Conservation (phyloP, 2,329 filamentous ascomycete genomes). For the Fusarium lateritium region DNA sequence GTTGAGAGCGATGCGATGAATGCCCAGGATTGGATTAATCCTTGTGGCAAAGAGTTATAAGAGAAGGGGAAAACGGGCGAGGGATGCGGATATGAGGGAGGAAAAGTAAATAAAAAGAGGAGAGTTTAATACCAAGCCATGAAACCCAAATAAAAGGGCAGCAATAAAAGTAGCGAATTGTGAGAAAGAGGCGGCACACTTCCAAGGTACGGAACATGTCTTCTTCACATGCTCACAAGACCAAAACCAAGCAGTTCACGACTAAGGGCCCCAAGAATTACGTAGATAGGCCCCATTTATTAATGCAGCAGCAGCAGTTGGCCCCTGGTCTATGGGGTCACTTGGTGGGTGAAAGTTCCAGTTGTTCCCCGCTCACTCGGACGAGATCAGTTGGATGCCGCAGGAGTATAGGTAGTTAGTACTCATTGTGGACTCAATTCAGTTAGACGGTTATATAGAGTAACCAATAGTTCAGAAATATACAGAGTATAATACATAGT, state of each 20-base stretch:
- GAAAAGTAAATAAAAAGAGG: constrained; percentile 17
- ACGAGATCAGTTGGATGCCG: not conserved
- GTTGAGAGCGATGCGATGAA: constrained; percentile 2
- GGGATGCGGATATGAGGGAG: constrained; percentile 1
- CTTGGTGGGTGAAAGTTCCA: constrained; percentile 10
- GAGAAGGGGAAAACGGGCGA: constrained; percentile 12
- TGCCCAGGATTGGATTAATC: not conserved
- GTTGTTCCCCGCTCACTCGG: constrained; percentile 27
- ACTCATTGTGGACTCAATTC: too few species aligned
- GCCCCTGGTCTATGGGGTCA: constrained; percentile 26
- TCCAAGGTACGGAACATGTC: not conserved
- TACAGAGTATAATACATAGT: too few species aligned
- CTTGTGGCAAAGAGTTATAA: constrained; percentile 9
- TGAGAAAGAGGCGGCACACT: constrained; percentile 15
- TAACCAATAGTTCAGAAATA: too few species aligned
- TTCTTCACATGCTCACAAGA: constrained; percentile 48
- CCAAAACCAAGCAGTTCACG: constrained; percentile 16
- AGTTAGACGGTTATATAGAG: too few species aligned
- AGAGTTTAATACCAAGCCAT: constrained; percentile 15
- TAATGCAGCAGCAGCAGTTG: constrained; percentile 26
- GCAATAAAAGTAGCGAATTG: not conserved
- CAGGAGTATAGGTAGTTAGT: too few species aligned
- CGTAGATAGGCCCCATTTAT: constrained; percentile 36
- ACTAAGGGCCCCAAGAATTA: constrained; percentile 36
- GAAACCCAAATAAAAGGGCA: constrained; percentile 13